Conservation (phyloP, 2,329 filamentous ascomycete genomes). For the Bimuria novae-zelandiae region DNA sequence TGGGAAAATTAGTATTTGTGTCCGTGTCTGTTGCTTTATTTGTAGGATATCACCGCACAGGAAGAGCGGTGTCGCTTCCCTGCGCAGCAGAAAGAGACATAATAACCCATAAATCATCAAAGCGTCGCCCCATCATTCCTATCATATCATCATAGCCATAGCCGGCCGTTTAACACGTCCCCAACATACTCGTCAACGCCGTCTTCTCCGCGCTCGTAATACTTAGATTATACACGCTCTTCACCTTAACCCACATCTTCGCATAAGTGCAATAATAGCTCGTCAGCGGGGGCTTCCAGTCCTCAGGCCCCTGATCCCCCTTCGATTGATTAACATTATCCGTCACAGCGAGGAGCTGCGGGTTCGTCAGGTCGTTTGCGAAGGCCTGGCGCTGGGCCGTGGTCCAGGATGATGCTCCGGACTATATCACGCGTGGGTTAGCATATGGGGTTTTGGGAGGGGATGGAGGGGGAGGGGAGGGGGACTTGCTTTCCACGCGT, state of each 20-base stretch:
- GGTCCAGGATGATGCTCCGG: constrained; percentile 74
- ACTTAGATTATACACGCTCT: constrained; percentile 70
- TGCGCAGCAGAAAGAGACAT: neutral
- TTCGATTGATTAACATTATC: constrained; percentile 76
- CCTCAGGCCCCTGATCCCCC: constrained; percentile 73
- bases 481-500: constrained; percentile 79
- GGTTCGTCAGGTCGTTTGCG: constrained; percentile 76
- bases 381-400: constrained; percentile 66
- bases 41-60: neutral
- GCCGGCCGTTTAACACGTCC: constrained; percentile 57
- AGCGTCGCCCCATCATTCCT: neutral
- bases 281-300: constrained; percentile 68
- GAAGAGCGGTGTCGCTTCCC: neutral
- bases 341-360: constrained; percentile 80
- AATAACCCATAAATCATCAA: neutral
- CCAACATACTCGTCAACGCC: constrained; percentile 67
- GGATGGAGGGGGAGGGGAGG: too few species aligned
- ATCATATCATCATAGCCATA: neutral
- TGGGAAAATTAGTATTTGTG: too few species aligned
- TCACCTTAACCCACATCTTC: constrained; percentile 76
- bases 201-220: constrained; percentile 74
- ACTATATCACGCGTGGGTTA: too few species aligned
- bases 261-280: constrained; percentile 80
- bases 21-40: too few species aligned
- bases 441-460: too few species aligned